Conservation (phyloP, 495 filamentous ascomycete genomes). For the Podospora pseudoanserina region DNA sequence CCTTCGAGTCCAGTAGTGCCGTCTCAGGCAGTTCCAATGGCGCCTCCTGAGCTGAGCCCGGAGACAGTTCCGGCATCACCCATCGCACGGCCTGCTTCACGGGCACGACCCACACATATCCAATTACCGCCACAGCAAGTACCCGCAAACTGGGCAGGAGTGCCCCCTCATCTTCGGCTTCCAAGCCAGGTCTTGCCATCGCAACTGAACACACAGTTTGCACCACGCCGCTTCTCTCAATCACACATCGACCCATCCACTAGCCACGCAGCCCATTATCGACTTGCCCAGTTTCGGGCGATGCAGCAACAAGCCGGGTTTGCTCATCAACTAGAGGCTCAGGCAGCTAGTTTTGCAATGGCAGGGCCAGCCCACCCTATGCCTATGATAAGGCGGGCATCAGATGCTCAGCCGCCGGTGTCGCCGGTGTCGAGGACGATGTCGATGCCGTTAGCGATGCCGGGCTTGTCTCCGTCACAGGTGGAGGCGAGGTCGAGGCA, state of each 20-base stretch:
- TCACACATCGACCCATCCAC: neutral
- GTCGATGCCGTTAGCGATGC: slow-evolving; percentile 5
- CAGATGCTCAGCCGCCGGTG: neutral
- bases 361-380: neutral
- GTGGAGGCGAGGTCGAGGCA: neutral
- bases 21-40: neutral
- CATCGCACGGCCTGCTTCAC: neutral
- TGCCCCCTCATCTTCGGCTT: neutral
- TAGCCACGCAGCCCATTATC: neutral
- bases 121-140: neutral
- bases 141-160: neutral
- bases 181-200: slow-evolving; percentile 1
- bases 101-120: neutral
- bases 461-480: slow-evolving; percentile 2
- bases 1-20: neutral
- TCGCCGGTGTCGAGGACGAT: slow-evolving; percentile 6
- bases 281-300: neutral
- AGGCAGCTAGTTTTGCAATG: neutral
- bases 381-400: neutral
- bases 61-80: neutral
- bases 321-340: neutral
- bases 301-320: neutral
- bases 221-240: neutral
- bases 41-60: neutral
- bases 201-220: neutral